Conservation (phyloP, 2,329 filamentous ascomycete species). For the Madurella fahalii region DNA sequence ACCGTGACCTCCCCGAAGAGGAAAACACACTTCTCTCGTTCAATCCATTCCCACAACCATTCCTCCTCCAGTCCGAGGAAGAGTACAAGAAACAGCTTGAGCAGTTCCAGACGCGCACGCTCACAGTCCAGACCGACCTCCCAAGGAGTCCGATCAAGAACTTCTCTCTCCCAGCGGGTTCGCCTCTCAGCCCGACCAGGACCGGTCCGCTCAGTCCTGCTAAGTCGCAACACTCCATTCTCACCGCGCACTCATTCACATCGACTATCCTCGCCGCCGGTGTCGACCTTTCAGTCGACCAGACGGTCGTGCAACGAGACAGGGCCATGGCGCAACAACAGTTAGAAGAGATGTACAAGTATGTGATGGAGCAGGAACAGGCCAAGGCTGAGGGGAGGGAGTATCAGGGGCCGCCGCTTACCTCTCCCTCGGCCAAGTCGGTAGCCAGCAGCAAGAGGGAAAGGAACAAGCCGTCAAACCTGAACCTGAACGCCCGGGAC, state of each 20-base stretch:
- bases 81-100: conserved; percentile 21
- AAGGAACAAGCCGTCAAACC: conserved; percentile 45
- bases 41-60: conserved; percentile 27
- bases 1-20: conserved; percentile 49
- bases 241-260: conserved; percentile 39
- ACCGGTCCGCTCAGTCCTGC: conserved; percentile 30
- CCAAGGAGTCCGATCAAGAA: conserved; percentile 36
- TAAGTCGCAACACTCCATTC: conserved; percentile 27
- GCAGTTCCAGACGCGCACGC: conserved; percentile 6
- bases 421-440: conserved; percentile 25
- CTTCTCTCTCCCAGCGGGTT: conserved; percentile 46
- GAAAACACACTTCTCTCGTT: conserved; percentile 22
- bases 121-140: conserved; percentile 21
- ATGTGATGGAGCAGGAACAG: conserved; percentile 85
- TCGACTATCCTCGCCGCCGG: conserved; percentile 50
- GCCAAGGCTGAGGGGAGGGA: conserved; percentile 55
- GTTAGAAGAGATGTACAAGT: conserved; percentile 85
- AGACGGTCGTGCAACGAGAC: conserved; percentile 69
- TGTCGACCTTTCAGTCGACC: conserved; percentile 70
- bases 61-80: conserved; percentile 27
- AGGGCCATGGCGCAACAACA: conserved; percentile 72
- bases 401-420: conserved; percentile 41
- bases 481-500: conserved; percentile 44
- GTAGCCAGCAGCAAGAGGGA: conserved; percentile 38
- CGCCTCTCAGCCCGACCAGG: conserved; percentile 34